Evolutionary conservation across 441 rosid genomes (phyloP), one percentile per base, ranked within the genome.

Genomic region (Lepidium campestre): DNA sequence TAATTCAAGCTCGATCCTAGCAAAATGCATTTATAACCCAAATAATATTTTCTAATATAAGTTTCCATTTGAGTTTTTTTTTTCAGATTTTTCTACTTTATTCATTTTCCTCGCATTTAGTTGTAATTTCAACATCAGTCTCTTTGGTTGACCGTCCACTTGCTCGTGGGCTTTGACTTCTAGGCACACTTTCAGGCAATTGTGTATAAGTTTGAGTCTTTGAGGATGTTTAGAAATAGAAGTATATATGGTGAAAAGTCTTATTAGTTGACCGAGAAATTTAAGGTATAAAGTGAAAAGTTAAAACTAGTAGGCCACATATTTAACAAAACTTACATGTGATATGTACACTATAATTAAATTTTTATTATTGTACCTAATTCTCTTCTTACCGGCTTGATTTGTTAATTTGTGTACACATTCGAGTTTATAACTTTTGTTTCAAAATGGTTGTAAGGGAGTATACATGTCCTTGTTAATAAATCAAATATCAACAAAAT

Each of bases 141-240:
- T 64, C 65, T 71, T 39, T 64, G 45, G 71, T 72, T 72, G 75
- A 57, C 71, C 66, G 23, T n/a, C 60, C 47, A 41, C 55, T 65
- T 48, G 37, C 67, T 23, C 29, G 47, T 20, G 23, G 4, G 58
- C 17, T 57, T 32, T 47, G 54, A 57, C 46, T 13, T 56, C 19
- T 45, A 29, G 15, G 46, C 13, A 36, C 44, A 70, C 44, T 57
- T 56, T 31, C 17, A 57, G 47, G 60, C 23, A 57, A 14, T 17
- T 57, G 39, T 57, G 40, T 48, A 59, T 29, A 29, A 29, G 10
- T 29, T 29, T 7, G 9, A 29, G 34, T 57, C 10, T 64, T 54
- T 35, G 20, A 32, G 37, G 27, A 17, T 19, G 18, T 15, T 14
- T 32, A 54, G 46, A 47, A 54, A 7, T 34, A 46, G 4, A 46